Percentiles rank a stretch among this genome's conserved stretches.
Conservation (phyloP, 306 rosid species). For the Neltuma alba region DNA sequence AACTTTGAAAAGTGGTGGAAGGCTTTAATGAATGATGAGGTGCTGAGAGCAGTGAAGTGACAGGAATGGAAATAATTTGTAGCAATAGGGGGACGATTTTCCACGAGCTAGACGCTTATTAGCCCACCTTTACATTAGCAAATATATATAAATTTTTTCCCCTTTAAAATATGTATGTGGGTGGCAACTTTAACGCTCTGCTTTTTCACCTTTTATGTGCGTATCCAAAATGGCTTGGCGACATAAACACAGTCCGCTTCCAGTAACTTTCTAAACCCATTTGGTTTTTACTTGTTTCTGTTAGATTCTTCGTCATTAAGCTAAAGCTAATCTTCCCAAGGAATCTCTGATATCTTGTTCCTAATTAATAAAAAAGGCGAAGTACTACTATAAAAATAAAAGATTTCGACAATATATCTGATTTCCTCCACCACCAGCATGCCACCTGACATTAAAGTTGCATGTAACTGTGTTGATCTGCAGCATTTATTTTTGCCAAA, state of each 20-base stretch:
- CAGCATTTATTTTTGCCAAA: conserved; percentile 30
- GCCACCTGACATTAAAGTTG: conserved; percentile 46
- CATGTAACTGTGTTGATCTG: conserved; percentile 40
- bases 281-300: conserved; percentile 36
- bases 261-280: conserved; percentile 47
- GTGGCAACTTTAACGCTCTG: conserved; percentile 30
- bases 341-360: conserved; percentile 37
- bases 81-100: conserved; percentile 26
- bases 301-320: conserved; percentile 93
- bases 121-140: conserved; percentile 36
- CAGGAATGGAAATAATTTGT: conserved; percentile 22
- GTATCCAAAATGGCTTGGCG: conserved; percentile 47
- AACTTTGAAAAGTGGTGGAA: conserved; percentile 12
- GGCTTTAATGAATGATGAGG: conserved; percentile 19
- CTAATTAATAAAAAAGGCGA: neutral
- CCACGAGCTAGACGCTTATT: conserved; percentile 37
- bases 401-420: conserved; percentile 8
- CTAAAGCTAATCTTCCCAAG: conserved; percentile 52
- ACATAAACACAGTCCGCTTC: neutral
- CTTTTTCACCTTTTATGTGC: conserved; percentile 41
- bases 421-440: conserved; percentile 40
- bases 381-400: neutral
- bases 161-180: neutral
- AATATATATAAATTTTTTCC: neutral
- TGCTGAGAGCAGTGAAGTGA: conserved; percentile 28